Base-by-base conservation (phyloP, 495 filamentous ascomycete species). In the Thozetella sp. region DNA sequence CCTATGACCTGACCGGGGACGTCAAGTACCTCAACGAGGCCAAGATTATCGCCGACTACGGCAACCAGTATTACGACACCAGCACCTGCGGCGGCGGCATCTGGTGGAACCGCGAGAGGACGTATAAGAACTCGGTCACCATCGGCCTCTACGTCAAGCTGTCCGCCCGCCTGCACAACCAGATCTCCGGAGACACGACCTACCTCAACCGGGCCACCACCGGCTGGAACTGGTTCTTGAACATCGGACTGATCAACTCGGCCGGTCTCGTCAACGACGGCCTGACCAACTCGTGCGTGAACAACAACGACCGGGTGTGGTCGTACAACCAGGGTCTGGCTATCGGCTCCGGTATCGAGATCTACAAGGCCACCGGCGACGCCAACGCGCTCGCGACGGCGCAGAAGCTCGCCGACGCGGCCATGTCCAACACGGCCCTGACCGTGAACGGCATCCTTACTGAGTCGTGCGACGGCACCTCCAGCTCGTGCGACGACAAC, bases 41-140 rank as follows among this genome's bases (percentile, higher is more conserved):
- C 43, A 48, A 48, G 43, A 48, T 48, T n/a, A 48, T 48, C n/a
- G 43, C 43, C 43, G 43, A 48, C 43, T 48, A 48, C 43, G n/a
- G 10, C 43, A 48, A 48, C 43, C 9, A 11, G 10, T 48, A 13
- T n/a, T 48, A 48, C 43, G 43, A 48, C n/a, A 48, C 43, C 10
- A 3, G 9, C 9, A 48, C 43, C 10, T 48, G 43, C 43, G n/a
- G 43, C 43, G 43, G 43, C 43, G 43, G 43, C 43, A 48, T 48
- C 43, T 48, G 43, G 43, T 48, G 43, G 43, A 48, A 48, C 43
- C 43, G 43, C n/a, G 43, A 48, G n/a, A 11, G n/a, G 10, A 48
- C 43, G 11, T 48, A 48, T n/a, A 48, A 48, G 43, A 48, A 48
- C n/a, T 10, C 43, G 11, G 43, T 48, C 10, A 48, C 43, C 43